Evolutionary conservation across 148 eudicot species (phyloP).

Genomic region (Chenopodium berlandieri): DNA sequence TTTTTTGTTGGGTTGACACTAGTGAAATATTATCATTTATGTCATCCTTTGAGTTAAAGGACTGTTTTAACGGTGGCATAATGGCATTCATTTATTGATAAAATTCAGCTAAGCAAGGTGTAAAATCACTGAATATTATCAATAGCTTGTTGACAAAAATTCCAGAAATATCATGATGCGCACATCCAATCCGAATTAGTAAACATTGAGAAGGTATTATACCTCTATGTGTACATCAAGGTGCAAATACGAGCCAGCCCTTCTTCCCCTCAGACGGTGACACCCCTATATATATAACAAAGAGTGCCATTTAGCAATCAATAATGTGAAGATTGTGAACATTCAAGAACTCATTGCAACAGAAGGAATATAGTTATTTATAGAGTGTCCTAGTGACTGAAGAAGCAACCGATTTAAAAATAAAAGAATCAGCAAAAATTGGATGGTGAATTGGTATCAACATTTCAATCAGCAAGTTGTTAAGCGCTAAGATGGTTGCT

Average conservation of each 20-base stretch:
- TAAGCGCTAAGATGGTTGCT: background rate
- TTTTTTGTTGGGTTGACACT: background rate
- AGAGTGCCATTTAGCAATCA: conserved; percentile 6
- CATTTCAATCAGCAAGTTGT: background rate
- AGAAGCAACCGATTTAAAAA: background rate
- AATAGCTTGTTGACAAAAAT: background rate
- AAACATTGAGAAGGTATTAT: conserved; percentile 4
- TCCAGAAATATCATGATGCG: background rate
- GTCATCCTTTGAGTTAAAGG: background rate
- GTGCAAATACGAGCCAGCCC: conserved; percentile 91
- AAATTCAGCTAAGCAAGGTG: background rate
- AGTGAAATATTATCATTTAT: background rate
- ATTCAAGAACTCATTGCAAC: background rate
- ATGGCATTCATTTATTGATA: background rate
- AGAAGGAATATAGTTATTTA: background rate
- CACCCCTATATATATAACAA: conserved; percentile 60
- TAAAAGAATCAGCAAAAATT: background rate
- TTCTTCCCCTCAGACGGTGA: conserved; percentile 84
- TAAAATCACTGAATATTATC: background rate
- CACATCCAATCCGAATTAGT: background rate
- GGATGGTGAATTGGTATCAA: background rate
- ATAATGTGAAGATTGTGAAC: background rate
- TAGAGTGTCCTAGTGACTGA: background rate
- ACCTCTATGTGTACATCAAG: conserved; percentile 98
- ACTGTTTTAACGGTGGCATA: background rate